Evolutionary conservation across 768 basidiomycete species (phyloP).

Genomic region (Rhodotorula graminis): DNA sequence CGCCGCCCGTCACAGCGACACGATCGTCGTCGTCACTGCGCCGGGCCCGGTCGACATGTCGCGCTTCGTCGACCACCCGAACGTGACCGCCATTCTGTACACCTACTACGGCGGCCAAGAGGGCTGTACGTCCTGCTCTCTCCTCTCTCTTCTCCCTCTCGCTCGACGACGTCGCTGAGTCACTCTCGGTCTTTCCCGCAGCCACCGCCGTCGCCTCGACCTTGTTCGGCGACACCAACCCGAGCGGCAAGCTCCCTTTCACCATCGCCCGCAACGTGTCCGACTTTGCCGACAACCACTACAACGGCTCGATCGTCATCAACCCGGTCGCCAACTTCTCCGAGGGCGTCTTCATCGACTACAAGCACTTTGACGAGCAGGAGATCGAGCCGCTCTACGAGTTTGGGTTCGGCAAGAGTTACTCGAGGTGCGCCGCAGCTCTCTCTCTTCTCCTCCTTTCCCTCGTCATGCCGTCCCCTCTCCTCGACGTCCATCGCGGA

Average conservation of each 20-base stretch:
- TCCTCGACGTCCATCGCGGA: no score
- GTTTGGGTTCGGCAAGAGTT: conserved; percentile 45
- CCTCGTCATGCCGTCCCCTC: no score
- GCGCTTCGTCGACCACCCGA: conserved; percentile 50
- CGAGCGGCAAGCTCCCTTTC: conserved; percentile 56
- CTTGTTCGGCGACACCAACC: conserved; percentile 60
- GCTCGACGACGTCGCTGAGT: no score
- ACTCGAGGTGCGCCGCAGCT: conserved; percentile 15
- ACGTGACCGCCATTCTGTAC: conserved; percentile 6
- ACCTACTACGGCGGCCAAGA: conserved; percentile 50
- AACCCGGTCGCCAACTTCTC: conserved; percentile 34
- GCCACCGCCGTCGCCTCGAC: conserved; percentile 59
- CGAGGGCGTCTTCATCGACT: conserved; percentile 46
- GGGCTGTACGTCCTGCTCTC: conserved; percentile 44
- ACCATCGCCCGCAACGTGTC: conserved; percentile 27
- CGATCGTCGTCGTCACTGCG: conserved; percentile 40
- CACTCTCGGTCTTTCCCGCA: no score
- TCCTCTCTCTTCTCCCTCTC: no score
- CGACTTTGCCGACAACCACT: conserved; percentile 46
- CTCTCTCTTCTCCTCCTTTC: no score
- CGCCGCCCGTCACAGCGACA: conserved; percentile 40
- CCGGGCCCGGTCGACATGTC: conserved; percentile 55
- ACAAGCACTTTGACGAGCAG: conserved; percentile 41
- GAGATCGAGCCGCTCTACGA: conserved; percentile 39
- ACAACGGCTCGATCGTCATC: background rate